Percentiles rank a stretch among this genome's conserved stretches.
Evolutionary conservation across 2,329 filamentous ascomycete genomes (phyloP).

Genomic region (Calonectria naviculata): DNA sequence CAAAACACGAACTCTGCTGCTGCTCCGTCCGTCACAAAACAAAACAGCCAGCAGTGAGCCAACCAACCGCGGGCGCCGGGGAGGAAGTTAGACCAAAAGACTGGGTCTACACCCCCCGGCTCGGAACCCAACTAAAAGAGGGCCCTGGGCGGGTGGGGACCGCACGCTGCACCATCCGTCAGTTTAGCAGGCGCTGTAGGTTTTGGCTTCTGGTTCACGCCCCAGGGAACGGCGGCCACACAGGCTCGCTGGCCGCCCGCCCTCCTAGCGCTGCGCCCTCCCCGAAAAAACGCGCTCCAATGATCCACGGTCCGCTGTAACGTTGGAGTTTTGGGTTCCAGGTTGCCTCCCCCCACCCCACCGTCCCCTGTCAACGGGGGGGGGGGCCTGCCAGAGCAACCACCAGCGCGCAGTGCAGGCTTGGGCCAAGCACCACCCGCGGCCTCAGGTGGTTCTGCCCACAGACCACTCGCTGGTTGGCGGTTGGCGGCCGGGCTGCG

Average conservation of each 20-base stretch:
- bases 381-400: constrained; percentile 8
- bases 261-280: constrained; percentile 10
- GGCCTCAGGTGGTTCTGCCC: constrained; percentile 1
- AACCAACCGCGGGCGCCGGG: constrained; percentile 4
- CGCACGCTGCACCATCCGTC: background rate
- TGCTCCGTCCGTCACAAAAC: too few species aligned
- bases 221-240: background rate
- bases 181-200: background rate
- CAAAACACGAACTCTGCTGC: background rate
- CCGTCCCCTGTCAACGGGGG: background rate
- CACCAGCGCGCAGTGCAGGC: background rate
- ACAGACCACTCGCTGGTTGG: background rate
- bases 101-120: background rate
- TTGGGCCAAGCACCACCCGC: background rate
- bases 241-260: background rate
- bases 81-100: background rate
- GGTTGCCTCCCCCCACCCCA: background rate
- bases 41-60: too few species aligned
- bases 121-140: background rate
- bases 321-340: constrained; percentile 8
- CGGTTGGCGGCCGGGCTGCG: background rate
- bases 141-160: background rate
- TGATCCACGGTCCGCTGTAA: constrained; percentile 14
- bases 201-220: background rate
- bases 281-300: constrained; percentile 2